Evolutionary conservation across 2,329 filamentous ascomycete species (phyloP).

Genomic region (Teratosphaeria gauchensis): DNA sequence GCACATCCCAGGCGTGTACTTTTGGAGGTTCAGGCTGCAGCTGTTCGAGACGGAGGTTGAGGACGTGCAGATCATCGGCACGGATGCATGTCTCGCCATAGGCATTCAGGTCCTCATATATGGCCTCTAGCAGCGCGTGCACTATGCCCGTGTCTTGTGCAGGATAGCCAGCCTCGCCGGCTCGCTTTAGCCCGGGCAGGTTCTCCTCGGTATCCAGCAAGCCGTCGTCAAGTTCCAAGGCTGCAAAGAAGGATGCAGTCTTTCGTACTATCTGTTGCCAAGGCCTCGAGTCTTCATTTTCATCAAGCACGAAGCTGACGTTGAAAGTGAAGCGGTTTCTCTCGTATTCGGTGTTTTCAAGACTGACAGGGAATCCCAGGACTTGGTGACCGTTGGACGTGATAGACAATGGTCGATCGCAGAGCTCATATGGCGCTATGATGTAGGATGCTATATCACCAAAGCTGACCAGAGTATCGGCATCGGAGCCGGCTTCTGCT

Average conservation of each 20-base stretch:
- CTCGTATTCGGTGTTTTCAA: conserved; percentile 62
- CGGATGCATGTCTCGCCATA: conserved; percentile 69
- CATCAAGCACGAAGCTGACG: conserved; percentile 74
- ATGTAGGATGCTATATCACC: conserved; percentile 82
- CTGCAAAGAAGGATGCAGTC: conserved; percentile 73
- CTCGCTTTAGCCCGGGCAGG: conserved; percentile 16
- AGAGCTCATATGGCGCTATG: conserved; percentile 89
- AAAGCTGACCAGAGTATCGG: conserved; percentile 41
- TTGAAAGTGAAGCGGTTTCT: conserved; percentile 98
- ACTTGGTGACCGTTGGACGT: conserved; percentile 67
- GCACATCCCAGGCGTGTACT: conserved; percentile 83
- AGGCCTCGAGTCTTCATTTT: conserved; percentile 63
- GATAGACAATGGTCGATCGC: conserved; percentile 79
- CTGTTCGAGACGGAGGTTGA: conserved; percentile 20
- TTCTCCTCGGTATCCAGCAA: conserved; percentile 60
- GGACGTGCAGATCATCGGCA: conserved; percentile 14
- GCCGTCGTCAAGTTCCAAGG: conserved; percentile 82
- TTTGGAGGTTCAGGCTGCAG: conserved; percentile 67
- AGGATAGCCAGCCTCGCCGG: conserved; percentile 22
- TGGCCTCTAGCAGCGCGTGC: conserved; percentile 67
- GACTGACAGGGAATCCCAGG: conserved; percentile 80
- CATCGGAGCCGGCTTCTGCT: neutral
- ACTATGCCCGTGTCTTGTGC: conserved; percentile 32
- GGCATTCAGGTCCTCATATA: conserved; percentile 90
- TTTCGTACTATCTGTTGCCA: conserved; percentile 64